Conservation (phyloP, 1,284 basidiomycete genomes). For the Acaromyces ingoldii region DNA sequence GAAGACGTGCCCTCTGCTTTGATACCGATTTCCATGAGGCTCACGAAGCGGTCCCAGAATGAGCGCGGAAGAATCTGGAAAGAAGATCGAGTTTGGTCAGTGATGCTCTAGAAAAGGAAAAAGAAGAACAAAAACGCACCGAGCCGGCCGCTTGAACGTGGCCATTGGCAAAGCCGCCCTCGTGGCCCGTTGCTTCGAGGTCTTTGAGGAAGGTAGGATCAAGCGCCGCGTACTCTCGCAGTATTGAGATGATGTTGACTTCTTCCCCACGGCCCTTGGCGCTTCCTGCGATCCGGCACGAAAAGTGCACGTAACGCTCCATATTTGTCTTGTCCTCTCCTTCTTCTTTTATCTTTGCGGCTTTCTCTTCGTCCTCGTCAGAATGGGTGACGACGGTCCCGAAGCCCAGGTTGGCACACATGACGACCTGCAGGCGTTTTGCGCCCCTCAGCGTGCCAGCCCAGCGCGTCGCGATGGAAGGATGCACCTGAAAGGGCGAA, state of each 20-base stretch:
- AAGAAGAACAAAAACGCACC: constrained; percentile 1
- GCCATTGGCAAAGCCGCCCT: constrained; percentile 21
- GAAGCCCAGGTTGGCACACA: constrained; percentile 38
- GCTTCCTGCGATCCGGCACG: constrained; percentile 22
- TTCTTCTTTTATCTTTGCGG: neutral
- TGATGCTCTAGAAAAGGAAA: neutral
- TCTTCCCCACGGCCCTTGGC: constrained; percentile 24
- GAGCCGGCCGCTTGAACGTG: constrained; percentile 35
- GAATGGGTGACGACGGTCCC: neutral
- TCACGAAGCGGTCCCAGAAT: constrained; percentile 21
- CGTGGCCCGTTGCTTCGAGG: neutral
- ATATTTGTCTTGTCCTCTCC: constrained; percentile 3
- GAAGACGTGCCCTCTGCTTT: constrained; percentile 10
- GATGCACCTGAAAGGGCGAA: constrained; percentile 32
- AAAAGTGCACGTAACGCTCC: constrained; percentile 15
- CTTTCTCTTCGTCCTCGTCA: neutral
- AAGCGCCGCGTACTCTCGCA: constrained; percentile 26
- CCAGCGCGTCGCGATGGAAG: constrained; percentile 35
- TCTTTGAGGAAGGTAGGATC: constrained; percentile 15
- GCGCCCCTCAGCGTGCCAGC: constrained; percentile 25
- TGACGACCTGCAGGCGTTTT: constrained; percentile 31
- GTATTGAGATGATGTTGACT: constrained; percentile 26
- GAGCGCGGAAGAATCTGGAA: constrained; percentile 23
- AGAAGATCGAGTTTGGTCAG: neutral
- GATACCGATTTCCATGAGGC: constrained; percentile 39